Conservation (phyloP, 2,329 filamentous ascomycete species). For the Stagonosporopsis tanaceti region DNA sequence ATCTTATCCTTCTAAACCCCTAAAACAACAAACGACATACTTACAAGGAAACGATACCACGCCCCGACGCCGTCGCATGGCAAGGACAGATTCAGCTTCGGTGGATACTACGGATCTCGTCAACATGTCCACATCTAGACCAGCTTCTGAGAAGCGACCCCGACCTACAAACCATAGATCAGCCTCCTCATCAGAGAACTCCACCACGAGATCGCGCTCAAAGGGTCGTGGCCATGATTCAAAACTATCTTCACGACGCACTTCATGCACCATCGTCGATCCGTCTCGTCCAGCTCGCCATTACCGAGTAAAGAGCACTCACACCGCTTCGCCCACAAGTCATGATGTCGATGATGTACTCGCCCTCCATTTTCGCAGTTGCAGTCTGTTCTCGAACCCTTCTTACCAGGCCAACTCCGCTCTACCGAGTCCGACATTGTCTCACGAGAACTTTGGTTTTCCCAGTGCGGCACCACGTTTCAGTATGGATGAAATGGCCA, state of each 20-base stretch:
- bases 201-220: conserved; percentile 33
- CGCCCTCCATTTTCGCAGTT: conserved; percentile 51
- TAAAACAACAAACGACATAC: conserved; percentile 24
- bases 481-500: conserved; percentile 27
- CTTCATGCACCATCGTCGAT: conserved; percentile 46
- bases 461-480: conserved; percentile 25
- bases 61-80: conserved; percentile 28
- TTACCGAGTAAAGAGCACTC: conserved; percentile 46
- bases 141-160: conserved; percentile 39
- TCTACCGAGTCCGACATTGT: conserved; percentile 33
- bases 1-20: conserved; percentile 28
- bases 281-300: conserved; percentile 46
- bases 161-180: conserved; percentile 37
- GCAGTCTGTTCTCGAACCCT: conserved; percentile 45
- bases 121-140: conserved; percentile 12
- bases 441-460: conserved; percentile 22
- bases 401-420: conserved; percentile 36
- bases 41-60: conserved; percentile 38
- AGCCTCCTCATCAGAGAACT: conserved; percentile 41
- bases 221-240: conserved; percentile 40
- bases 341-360: conserved; percentile 51
- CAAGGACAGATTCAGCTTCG: conserved; percentile 21
- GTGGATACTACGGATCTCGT: not conserved
- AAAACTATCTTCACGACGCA: conserved; percentile 46
- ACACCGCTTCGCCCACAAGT: conserved; percentile 33